Base-by-base conservation (phyloP, 2,329 filamentous ascomycete genomes). In the Nothophaeocryptopus gaeumannii region DNA sequence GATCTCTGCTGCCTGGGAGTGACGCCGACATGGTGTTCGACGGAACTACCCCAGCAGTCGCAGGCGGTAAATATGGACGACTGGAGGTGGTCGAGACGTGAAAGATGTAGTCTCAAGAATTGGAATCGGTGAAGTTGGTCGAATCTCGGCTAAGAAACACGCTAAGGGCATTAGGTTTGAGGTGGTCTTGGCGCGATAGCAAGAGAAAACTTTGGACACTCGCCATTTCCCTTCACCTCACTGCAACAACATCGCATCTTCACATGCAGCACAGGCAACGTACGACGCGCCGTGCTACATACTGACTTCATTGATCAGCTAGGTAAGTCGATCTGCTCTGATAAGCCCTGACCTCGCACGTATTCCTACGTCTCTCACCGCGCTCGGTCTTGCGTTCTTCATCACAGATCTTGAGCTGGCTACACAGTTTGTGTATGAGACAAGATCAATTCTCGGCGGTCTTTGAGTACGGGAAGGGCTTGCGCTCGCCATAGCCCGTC, bases 1-100 rank as follows among this genome's bases (percentile, higher is more conserved):
- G 79, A 71, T 96, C 89, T 70, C 92, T 86, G 60, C 71, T 80
- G 48, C 82, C 82, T 20, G 82, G 81, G 26, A 84, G 68, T 20
- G 82, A 83, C 39, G 80, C 74, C 36, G 82, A 83, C 82, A 85
- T 84, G 39, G 2, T 60, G 35, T 45, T 26, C 13, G 38, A 26
- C 14, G 40, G 11, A 20, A 38, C 31, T 37, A 13, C 26, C n/a
- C 15, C 39, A 30, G 38, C 29, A 16, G 30, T 29, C 16, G 13
- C 12, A 8, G 30, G 14, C 5, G 34, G 29, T 32, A 14, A 11
- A 15, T 8, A 20, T 43, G n/a, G 29, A 26, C 20, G 20, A 26
- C 20, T 26, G 20, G 20, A 26, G 20, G 20, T 26, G 20, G 20
- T 26, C 20, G 20, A 34, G 29, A 30, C 39, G 32, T 37, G 16